Evolutionary conservation across 2,329 filamentous ascomycete species (phyloP).

Genomic region (Colletotrichum falcatum): DNA sequence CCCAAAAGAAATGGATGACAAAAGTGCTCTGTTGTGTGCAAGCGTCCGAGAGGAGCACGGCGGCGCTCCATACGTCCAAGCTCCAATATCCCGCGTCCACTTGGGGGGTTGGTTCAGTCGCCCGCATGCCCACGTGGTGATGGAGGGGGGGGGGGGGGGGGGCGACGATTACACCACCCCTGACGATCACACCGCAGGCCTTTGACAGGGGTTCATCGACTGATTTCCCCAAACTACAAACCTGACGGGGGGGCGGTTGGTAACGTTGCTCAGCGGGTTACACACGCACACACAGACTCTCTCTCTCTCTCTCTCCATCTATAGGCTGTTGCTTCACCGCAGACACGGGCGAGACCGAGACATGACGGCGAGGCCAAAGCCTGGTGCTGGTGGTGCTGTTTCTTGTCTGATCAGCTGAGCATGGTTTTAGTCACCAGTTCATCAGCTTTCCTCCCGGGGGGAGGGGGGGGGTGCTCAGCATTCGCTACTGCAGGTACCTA

Average conservation of each 20-base stretch:
- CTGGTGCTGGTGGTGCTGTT: too few species aligned
- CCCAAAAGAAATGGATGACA: slow-evolving; percentile 22
- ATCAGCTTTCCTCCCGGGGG: background rate
- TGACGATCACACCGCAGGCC: slow-evolving; percentile 31
- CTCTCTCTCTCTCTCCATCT: background rate
- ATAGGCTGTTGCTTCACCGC: background rate
- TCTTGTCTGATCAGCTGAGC: slow-evolving; percentile 10
- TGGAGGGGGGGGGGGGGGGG: background rate
- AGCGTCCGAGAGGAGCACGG: background rate
- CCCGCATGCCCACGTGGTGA: slow-evolving; percentile 37
- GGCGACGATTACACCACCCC: slow-evolving; percentile 29
- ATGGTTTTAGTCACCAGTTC: slow-evolving; percentile 2
- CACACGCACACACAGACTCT: background rate
- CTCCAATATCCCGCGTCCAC: slow-evolving; percentile 17
- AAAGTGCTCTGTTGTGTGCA: slow-evolving; percentile 1
- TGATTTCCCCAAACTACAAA: slow-evolving; percentile 17
- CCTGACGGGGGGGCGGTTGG: background rate
- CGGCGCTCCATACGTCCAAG: too few species aligned
- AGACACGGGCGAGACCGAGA: background rate
- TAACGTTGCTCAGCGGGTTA: slow-evolving; percentile 1
- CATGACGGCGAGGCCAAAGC: background rate
- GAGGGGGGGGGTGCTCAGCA: too few species aligned
- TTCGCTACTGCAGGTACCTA: slow-evolving; percentile 38
- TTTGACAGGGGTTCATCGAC: slow-evolving; percentile 21
- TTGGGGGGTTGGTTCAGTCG: slow-evolving; percentile 22